Conservation (phyloP, 2,329 filamentous ascomycete genomes). For the Lizonia empirigonia region DNA sequence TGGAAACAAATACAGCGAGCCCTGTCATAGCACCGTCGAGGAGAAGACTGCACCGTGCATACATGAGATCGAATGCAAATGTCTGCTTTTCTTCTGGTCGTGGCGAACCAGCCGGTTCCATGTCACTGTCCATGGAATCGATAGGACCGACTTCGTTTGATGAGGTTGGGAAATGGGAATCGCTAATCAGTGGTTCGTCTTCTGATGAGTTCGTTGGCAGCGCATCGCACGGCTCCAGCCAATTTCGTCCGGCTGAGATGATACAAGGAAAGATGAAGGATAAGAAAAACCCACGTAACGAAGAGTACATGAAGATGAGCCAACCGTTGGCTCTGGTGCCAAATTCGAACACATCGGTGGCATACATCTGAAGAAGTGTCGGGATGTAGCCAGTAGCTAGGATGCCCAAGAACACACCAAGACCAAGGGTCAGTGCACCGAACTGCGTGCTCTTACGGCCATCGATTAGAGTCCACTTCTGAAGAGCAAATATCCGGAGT, state of each 20-base stretch:
- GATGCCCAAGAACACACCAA: conserved; percentile 70
- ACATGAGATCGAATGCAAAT: conserved; percentile 69
- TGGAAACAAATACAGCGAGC: conserved; percentile 64
- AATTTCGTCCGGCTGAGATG: conserved; percentile 50
- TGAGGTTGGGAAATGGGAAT: conserved; percentile 26
- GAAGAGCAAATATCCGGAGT: conserved; percentile 65
- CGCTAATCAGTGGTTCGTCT: conserved; percentile 24
- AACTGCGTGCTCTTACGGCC: conserved; percentile 62
- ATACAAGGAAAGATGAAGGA: conserved; percentile 54
- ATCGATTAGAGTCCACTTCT: conserved; percentile 57
- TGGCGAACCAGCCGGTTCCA: conserved; percentile 54
- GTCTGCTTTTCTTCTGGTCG: conserved; percentile 52
- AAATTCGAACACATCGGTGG: conserved; percentile 54
- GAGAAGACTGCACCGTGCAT: conserved; percentile 68
- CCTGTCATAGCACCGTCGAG: conserved; percentile 69
- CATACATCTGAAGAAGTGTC: conserved; percentile 59
- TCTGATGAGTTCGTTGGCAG: conserved; percentile 10
- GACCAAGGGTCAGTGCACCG: conserved; percentile 67
- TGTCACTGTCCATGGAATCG: conserved; percentile 57
- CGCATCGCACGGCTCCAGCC: conserved; percentile 43
- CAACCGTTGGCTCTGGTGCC: conserved; percentile 53
- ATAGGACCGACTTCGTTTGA: conserved; percentile 47
- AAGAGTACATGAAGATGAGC: conserved; percentile 54
- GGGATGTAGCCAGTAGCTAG: conserved; percentile 72
- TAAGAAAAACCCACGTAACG: conserved; percentile 53